A percentile compares a stretch with the other conserved stretches of the same genome.
Conservation (phyloP, 1,139 yeast genomes). For the Kodamaea arcana region DNA sequence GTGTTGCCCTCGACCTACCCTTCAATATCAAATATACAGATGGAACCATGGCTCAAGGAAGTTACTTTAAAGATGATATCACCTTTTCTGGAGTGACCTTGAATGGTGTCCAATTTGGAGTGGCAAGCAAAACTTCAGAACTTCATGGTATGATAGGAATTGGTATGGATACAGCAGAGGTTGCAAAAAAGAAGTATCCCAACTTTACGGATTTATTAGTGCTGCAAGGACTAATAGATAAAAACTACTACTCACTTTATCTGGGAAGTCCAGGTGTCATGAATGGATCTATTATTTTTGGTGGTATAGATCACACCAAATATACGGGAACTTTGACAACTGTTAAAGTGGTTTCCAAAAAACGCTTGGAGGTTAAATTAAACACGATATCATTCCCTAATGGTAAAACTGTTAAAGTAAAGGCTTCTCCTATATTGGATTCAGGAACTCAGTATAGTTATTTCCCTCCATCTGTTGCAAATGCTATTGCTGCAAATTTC, state of each 20-base stretch:
- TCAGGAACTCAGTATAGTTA: conserved; percentile 63
- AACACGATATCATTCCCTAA: background rate
- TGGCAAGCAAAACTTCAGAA: background rate
- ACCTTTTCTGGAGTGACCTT: conserved; percentile 11
- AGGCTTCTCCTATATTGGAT: conserved; percentile 49
- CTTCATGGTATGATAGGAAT: background rate
- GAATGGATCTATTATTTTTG: conserved; percentile 22
- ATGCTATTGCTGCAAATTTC: conserved; percentile 1
- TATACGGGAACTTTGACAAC: conserved; percentile 17
- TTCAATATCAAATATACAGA: conserved; percentile 16
- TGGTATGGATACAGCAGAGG: background rate
- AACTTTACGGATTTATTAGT: conserved; percentile 15
- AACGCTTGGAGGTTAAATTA: conserved; percentile 2
- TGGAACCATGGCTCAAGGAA: conserved; percentile 12
- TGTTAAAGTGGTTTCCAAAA: background rate
- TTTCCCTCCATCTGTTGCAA: conserved; percentile 31
- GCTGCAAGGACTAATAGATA: conserved; percentile 14
- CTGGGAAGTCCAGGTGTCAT: conserved; percentile 11
- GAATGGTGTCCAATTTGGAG: conserved; percentile 6
- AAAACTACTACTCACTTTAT: conserved; percentile 18
- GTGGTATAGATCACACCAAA: conserved; percentile 28
- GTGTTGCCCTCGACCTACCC: conserved; percentile 2
- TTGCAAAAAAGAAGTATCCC: conserved; percentile 1
- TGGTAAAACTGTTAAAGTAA: conserved; percentile 3
- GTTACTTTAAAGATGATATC: conserved; percentile 16